A percentile compares a stretch with the other conserved stretches of the same genome.
phyloP scores from a whole-genome alignment of 2,329 filamentous ascomycete species.

The Leptographium galeiforme region DNA sequence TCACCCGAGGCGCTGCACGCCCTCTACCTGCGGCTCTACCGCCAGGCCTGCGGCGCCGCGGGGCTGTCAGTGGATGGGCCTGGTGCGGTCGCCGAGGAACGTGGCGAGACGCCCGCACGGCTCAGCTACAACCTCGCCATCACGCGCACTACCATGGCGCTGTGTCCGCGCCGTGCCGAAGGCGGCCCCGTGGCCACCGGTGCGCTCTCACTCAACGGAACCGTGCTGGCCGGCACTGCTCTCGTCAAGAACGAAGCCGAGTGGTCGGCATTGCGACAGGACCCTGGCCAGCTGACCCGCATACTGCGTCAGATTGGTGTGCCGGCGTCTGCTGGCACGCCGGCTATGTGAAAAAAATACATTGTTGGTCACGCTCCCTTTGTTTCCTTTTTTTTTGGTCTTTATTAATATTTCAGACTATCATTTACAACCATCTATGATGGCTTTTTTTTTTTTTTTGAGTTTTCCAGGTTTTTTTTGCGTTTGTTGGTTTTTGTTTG shows the following conservation, averaged over 20 bases:
- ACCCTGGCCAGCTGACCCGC: constrained; percentile 22
- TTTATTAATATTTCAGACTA: not conserved
- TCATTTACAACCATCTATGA: not conserved
- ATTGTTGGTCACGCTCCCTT: not conserved
- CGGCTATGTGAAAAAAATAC: not conserved
- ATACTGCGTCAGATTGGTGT: constrained; percentile 28
- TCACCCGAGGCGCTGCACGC: constrained; percentile 21
- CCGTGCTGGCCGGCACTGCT: constrained; percentile 49
- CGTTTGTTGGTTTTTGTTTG: not conserved
- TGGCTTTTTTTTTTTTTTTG: not conserved
- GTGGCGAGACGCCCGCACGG: constrained; percentile 26
- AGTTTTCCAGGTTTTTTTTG: not conserved
- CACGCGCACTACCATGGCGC: constrained; percentile 36
- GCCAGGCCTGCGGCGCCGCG: constrained; percentile 27
- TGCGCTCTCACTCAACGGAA: constrained; percentile 42
- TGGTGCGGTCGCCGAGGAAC: constrained; percentile 3
- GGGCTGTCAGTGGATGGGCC: not conserved
- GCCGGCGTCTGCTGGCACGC: not conserved
- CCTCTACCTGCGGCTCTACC: constrained; percentile 35
- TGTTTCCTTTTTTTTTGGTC: not conserved
- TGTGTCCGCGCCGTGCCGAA: constrained; percentile 42
- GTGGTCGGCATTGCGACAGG: constrained; percentile 38
- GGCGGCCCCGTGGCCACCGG: constrained; percentile 26
- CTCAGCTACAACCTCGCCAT: constrained; percentile 54
- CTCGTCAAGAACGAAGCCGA: constrained; percentile 46